These are phyloP conservation scores for Madurella fahalii DNA, from an alignment of 2,329 filamentous ascomycete species.

Conservation along the genomic window DNA sequence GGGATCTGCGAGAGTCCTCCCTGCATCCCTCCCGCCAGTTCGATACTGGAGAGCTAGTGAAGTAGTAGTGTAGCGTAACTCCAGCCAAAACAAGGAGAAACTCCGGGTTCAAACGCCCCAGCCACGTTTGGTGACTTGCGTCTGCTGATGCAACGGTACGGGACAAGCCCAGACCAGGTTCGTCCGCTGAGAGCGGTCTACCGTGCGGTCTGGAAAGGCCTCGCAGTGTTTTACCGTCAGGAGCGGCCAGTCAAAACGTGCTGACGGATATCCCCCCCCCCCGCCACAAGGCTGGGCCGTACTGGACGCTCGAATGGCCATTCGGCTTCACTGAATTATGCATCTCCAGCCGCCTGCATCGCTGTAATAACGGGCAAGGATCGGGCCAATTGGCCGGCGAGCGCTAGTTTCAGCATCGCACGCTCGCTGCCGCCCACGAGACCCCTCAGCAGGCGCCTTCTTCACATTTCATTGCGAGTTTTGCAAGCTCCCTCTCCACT, in stretches of 20 bases:
- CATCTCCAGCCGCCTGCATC: constrained; percentile 24
- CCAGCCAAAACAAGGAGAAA: not conserved
- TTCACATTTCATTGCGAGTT: not conserved
- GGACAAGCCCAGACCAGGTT: constrained; percentile 6
- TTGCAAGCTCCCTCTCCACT: not conserved
- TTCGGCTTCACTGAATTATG: constrained; percentile 25
- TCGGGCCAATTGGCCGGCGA: constrained; percentile 18
- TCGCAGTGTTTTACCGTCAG: constrained; percentile 18
- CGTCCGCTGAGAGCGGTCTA: not conserved
- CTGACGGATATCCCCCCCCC: constrained; percentile 12
- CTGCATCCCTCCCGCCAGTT: too few relatives aligned
- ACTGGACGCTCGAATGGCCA: constrained; percentile 20
- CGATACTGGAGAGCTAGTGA: too few relatives aligned
- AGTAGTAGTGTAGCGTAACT: too few relatives aligned
- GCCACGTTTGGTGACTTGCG: constrained; percentile 8
- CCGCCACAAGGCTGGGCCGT: constrained; percentile 26
- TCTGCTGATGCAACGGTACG: constrained; percentile 8
- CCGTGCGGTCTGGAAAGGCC: constrained; percentile 16
- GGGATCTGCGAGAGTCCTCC: constrained; percentile 7
- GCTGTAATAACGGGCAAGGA: constrained; percentile 17
- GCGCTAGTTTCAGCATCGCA: constrained; percentile 24
- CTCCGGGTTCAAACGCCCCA: not conserved
- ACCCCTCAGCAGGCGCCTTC: not conserved
- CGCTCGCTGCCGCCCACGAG: constrained; percentile 13
- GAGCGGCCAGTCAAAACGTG: constrained; percentile 22